Base-by-base conservation (phyloP, 768 basidiomycete species). In the Xerocomus spinulosus region DNA sequence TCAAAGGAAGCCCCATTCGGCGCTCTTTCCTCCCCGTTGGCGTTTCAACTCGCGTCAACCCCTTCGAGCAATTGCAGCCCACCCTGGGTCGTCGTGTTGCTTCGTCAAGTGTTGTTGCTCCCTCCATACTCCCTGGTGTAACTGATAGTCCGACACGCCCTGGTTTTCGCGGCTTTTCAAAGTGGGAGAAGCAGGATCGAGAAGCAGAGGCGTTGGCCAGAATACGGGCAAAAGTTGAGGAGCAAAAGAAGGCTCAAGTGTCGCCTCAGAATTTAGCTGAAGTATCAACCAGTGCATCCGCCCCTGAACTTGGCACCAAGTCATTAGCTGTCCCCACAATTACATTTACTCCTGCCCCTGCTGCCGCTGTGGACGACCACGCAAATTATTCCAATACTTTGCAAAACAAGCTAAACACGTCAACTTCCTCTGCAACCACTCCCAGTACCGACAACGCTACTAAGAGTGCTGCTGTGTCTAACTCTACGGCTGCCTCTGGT, bases 121-220 rank as follows among this genome's bases (percentile, higher is more conserved):
- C 63, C 54, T 68, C 46, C 48, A 56, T 48, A 48, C 55, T 58
- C 41, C 54, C 52, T 24, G 63, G 73, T 21, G 61, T 77, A 42
- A 56, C 69, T n/a, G 80, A 83, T 51, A 81, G 77, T 55, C 82
- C 85, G 6, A 81, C 81, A 46, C 57, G 72, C 14, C 63, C 66
- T 23, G 54, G 63, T 36, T 66, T 70, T 3, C 73, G 71, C 54
- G 73, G 74, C 17, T 83, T 81, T 55, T 84, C 85, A 3, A 89
- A 87, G 67, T 89, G 85, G 85, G 88, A 91, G 64, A 90, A 88
- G 51, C 87, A 91, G 63, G 87, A 92, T 55, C 64, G 87, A 25
- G 88, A 92, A 57, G 88, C 88, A 3, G 79, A 79, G 35, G 85
- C 87, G 20, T 83, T 91, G 76, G 77, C 78, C 57, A 83, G 76